These are phyloP conservation scores for Pichia sp. DNA, from an alignment of 1,139 yeast species.

Conservation along the genomic window DNA sequence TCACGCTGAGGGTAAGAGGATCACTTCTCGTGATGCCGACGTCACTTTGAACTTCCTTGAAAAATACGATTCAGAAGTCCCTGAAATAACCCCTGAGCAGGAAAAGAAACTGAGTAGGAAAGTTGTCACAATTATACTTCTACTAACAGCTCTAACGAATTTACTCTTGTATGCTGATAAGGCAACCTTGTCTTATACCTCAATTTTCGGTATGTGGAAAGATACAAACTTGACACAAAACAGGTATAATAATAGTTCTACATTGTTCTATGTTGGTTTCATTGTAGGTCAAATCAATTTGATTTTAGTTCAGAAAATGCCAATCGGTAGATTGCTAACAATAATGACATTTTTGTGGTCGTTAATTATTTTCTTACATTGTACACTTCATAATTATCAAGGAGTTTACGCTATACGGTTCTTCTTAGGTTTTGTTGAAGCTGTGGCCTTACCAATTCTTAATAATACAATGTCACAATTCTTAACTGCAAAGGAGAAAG, in stretches of 20 bases:
- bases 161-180: conserved; percentile 38
- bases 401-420: conserved; percentile 32
- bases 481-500: conserved; percentile 31
- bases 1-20: conserved; percentile 3
- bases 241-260: conserved; percentile 33
- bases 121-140: conserved; percentile 27
- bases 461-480: conserved; percentile 33
- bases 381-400: conserved; percentile 29
- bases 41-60: conserved; percentile 29
- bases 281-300: conserved; percentile 31
- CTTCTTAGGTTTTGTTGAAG: conserved; percentile 32
- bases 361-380: conserved; percentile 27
- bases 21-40: conserved; percentile 30
- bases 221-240: conserved; percentile 34
- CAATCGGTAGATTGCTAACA: conserved; percentile 29
- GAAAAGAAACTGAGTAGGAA: conserved; percentile 29
- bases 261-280: conserved; percentile 41
- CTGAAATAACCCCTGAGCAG: conserved; percentile 27
- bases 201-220: conserved; percentile 38
- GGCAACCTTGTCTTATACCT: conserved; percentile 37
- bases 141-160: conserved; percentile 29
- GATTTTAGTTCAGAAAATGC: conserved; percentile 30
- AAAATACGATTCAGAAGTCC: conserved; percentile 24
- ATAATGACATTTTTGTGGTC: conserved; percentile 29
- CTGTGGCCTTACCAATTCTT: conserved; percentile 31